These are phyloP conservation scores for Citrus hindsii DNA, from an alignment of 345 rosid genomes.

Conservation along the genomic window DNA sequence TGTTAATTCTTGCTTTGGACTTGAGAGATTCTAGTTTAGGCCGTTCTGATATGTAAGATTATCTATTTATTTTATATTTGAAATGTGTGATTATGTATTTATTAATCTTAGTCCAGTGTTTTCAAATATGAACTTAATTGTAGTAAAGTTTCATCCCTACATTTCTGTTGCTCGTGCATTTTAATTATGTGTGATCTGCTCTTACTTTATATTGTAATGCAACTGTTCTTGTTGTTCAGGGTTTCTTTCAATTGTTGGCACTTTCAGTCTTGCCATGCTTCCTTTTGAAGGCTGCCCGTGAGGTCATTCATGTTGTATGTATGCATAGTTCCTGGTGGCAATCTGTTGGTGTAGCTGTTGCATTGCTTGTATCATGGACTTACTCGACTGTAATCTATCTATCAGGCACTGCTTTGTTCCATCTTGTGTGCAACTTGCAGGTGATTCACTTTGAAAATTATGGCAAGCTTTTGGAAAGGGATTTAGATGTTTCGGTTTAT, in stretches of 20 bases:
- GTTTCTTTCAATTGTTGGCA: conserved; percentile 29
- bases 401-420: conserved; percentile 32
- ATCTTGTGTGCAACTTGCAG: conserved; percentile 30
- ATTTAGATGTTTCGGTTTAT: conserved; percentile 23
- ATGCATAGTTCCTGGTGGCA: conserved; percentile 22
- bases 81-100: not conserved
- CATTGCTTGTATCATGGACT: conserved; percentile 27
- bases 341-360: conserved; percentile 13
- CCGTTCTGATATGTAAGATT: no score
- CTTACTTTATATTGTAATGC: not conserved
- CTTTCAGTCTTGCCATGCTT: conserved; percentile 27
- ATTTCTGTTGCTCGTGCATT: not conserved
- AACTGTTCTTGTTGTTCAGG: conserved; percentile 21
- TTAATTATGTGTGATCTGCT: not conserved
- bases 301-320: conserved; percentile 16
- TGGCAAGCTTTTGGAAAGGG: conserved; percentile 35
- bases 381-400: conserved; percentile 22
- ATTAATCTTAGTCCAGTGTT: not conserved
- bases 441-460: conserved; percentile 36
- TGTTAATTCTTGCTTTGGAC: not conserved
- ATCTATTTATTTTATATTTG: no score
- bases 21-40: not conserved
- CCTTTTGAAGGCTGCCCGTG: conserved; percentile 26
- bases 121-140: not conserved
- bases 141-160: not conserved